Base-by-base conservation (phyloP, 2,329 filamentous ascomycete genomes). In the Colletotrichum falcatum region DNA sequence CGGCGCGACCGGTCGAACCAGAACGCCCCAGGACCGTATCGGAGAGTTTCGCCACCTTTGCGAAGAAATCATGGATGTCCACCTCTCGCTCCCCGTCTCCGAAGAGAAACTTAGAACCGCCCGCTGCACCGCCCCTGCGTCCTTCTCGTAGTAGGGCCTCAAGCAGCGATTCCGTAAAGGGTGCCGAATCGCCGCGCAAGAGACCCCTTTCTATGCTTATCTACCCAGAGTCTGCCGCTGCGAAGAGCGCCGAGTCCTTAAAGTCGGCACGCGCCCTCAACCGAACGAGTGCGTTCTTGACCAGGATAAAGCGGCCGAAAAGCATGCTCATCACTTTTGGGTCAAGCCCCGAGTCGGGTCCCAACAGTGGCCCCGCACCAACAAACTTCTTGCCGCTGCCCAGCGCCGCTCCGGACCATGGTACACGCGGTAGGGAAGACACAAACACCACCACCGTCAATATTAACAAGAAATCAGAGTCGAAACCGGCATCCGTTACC, bases 41-140 rank as follows among this genome's bases (percentile, higher is more conserved):
- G 7, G 82, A 83, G 62, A 86, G 84, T 49, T 83, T 89, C 73
- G 82, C 83, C 59, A 84, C 81, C 71, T 84, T 88, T 74, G 83
- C 86, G 11, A 84, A 82, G 72, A 83, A 84, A 62, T 85, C 86
- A 49, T 89, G 86, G 87, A 84, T 85, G 26, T 78, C 83, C 5
- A 77, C 81, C 46, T 87, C 87, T 42, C 81, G 84, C 20, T 86
- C 85, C 1, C 83, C 86, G 0, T 86, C 86, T 3, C 84, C 86
- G 51, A 75, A 81, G 72, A 74, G 77, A 74, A 69, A 73, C 72
- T 70, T 80, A 76, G 74, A 75, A 56, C 61, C 74, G 11, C 59
- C 59, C 23, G 44, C 44, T 28, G 30, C 61, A 44, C 67, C 61
- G 66, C 73, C 42, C 76, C 74, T 73, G 75, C 56, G 73, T 42